Conservation (phyloP, 1,139 yeast species). For the Pichia sp. region DNA sequence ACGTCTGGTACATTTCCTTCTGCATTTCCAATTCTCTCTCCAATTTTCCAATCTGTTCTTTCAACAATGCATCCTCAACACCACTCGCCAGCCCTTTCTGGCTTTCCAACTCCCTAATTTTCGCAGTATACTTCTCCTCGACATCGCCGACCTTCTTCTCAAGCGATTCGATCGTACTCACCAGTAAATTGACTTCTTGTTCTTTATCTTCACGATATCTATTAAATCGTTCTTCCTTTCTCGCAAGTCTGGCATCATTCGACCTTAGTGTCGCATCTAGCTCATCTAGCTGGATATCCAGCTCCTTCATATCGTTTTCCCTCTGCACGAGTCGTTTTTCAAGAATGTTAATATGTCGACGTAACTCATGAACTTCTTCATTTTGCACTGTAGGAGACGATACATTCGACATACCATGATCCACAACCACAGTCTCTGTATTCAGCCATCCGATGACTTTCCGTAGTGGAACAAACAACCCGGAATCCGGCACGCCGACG, state of each 20-base stretch:
- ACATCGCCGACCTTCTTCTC: slow-evolving; percentile 39
- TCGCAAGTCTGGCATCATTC: slow-evolving; percentile 42
- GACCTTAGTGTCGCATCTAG: slow-evolving; percentile 47
- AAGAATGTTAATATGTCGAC: slow-evolving; percentile 10
- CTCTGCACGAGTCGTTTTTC: slow-evolving; percentile 10
- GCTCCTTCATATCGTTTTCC: slow-evolving; percentile 33
- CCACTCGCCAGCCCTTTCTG: too few relatives aligned
- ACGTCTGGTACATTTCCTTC: slow-evolving; percentile 13
- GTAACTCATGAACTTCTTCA: slow-evolving; percentile 6
- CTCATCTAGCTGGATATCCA: slow-evolving; percentile 44
- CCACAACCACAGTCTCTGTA: not conserved
- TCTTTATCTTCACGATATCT: slow-evolving; percentile 49
- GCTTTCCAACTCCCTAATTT: slow-evolving; percentile 15
- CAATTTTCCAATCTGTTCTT: slow-evolving; percentile 4
- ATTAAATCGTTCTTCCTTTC: slow-evolving; percentile 44
- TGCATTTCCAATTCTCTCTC: slow-evolving; percentile 4
- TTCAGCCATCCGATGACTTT: slow-evolving; percentile 39
- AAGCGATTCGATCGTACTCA: slow-evolving; percentile 55
- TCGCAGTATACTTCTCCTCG: slow-evolving; percentile 21
- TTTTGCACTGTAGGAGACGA: not conserved
- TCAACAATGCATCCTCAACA: not conserved
- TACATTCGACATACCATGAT: not conserved
- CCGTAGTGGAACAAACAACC: slow-evolving; percentile 71
- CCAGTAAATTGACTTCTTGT: slow-evolving; percentile 54
- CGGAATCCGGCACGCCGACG: slow-evolving; percentile 62